Evolutionary conservation across 306 rosid genomes (phyloP), one percentile per base, ranked within the genome.

Genomic region (Datisca glomerata): DNA sequence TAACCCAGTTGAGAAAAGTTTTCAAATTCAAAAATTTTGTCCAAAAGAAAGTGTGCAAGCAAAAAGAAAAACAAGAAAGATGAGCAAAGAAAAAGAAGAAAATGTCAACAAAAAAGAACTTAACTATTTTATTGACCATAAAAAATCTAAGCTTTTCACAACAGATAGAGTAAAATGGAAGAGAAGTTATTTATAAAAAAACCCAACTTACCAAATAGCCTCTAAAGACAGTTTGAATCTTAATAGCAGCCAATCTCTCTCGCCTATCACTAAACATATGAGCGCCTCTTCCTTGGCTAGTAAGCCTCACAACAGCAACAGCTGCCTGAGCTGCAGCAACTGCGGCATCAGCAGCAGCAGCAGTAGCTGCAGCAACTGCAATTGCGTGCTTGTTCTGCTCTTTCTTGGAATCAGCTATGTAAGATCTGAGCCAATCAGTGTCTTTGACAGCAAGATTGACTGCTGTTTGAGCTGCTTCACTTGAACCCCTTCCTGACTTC

Each of bases 341-440:
- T 0, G 98, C 98, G 0, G 96, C 96, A 24, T 91, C 96, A 0
- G 94, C 98, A 0, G 92, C 98, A 0, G 94, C 98, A 0, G 98
- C 86, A 0, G 98, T 77, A n/a, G 98, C 98, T 0, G 94, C 96
- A 5, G 98, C 98, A 13, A 91, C 94, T 0, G 98, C 98, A 71
- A 84, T 80, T 27, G 96, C 98, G 66, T 84, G 96, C 54, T 84
- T 81, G 55, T 66, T 80, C 55, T 81, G 94, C 34, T 91, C 82
- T 39, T 54, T 71, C 44, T 69, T 80, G 3, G 93, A 59, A 5
- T 79, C 79, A 12, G 72, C 47, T 17, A 73, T 49, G 25, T 72
- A 89, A 54, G 93, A 74, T 75, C 78, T 73, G 49, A 77, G 68
- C 93, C 91, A 75, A 31, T 80, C 55, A 3, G 63, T 23, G 51